These are phyloP conservation scores for Aspergillus sclerotioniger DNA, from an alignment of 495 filamentous ascomycete species.

Conservation along the genomic window DNA sequence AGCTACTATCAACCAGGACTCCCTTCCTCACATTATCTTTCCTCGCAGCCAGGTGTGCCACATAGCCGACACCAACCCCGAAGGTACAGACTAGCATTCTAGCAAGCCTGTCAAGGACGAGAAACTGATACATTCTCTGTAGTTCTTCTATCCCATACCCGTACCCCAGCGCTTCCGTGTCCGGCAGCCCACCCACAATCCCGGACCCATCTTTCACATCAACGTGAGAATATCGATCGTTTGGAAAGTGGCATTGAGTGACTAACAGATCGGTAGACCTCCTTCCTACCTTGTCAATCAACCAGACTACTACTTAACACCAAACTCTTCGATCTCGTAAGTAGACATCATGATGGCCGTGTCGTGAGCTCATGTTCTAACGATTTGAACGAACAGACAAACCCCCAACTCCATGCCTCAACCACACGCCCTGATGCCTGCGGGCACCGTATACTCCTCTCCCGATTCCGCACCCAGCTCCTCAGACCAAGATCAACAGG, in stretches of 20 bases:
- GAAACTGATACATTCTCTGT: background rate
- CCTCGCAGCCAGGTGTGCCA: constrained; percentile 14
- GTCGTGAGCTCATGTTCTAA: background rate
- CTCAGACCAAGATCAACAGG: constrained; percentile 48
- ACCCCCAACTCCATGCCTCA: constrained; percentile 27
- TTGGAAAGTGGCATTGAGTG: background rate
- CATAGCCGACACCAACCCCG: constrained; percentile 22
- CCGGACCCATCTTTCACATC: constrained; percentile 21
- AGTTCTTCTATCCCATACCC: constrained; percentile 24
- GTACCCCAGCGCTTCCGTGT: constrained; percentile 20
- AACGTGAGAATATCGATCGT: constrained; percentile 11
- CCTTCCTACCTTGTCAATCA: constrained; percentile 29
- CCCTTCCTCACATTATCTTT: constrained; percentile 23
- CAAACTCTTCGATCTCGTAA: constrained; percentile 28
- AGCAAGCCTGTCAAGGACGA: background rate
- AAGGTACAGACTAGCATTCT: constrained; percentile 15
- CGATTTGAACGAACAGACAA: constrained; percentile 15
- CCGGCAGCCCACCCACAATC: constrained; percentile 21
- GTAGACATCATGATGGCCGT: constrained; percentile 3
- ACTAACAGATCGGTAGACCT: constrained; percentile 15
- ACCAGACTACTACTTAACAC: constrained; percentile 29
- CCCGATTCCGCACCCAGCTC: constrained; percentile 27
- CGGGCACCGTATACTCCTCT: constrained; percentile 33
- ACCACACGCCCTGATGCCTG: constrained; percentile 26
- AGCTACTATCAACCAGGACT: constrained; percentile 21